Conservation (phyloP, 192 early-diverging fungal genomes). For the Coemansia aciculifera region DNA sequence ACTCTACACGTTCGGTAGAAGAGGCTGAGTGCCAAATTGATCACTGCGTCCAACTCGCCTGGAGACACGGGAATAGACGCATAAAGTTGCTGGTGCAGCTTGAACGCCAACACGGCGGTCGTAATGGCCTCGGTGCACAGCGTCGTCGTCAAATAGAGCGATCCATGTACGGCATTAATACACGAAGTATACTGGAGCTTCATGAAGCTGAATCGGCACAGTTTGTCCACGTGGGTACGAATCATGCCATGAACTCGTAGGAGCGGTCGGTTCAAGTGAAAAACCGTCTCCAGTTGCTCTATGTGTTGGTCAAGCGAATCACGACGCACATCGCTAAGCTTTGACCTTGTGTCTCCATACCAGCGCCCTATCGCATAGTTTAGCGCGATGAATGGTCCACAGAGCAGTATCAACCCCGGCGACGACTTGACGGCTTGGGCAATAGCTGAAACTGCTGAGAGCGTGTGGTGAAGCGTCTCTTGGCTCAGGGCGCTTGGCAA, state of each 20-base stretch:
- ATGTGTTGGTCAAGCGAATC: not conserved
- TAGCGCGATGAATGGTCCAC: not conserved
- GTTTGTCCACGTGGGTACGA: not conserved
- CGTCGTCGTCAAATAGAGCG: not conserved
- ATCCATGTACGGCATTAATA: not conserved
- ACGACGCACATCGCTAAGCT: not conserved
- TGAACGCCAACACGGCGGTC: constrained; percentile 5
- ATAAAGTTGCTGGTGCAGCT: constrained; percentile 4
- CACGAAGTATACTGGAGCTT: not conserved
- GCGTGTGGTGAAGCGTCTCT: not conserved
- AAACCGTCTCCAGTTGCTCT: not conserved
- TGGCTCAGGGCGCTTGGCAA: not conserved
- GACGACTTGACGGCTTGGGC: constrained; percentile 10
- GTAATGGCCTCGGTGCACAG: not conserved
- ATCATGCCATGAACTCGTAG: constrained; percentile 15
- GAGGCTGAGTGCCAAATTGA: not conserved
- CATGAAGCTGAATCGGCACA: not conserved
- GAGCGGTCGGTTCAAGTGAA: not conserved
- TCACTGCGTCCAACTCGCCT: constrained; percentile 15
- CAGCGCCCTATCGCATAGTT: not conserved
- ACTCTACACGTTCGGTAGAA: not conserved
- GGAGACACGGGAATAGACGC: not conserved
- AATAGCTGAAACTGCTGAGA: constrained; percentile 1
- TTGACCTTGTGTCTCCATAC: not conserved
- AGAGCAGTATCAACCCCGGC: not conserved